These are phyloP conservation scores for Tolypocladium cylindrosporum DNA, from an alignment of 2,329 filamentous ascomycete genomes.

Conservation along the genomic window DNA sequence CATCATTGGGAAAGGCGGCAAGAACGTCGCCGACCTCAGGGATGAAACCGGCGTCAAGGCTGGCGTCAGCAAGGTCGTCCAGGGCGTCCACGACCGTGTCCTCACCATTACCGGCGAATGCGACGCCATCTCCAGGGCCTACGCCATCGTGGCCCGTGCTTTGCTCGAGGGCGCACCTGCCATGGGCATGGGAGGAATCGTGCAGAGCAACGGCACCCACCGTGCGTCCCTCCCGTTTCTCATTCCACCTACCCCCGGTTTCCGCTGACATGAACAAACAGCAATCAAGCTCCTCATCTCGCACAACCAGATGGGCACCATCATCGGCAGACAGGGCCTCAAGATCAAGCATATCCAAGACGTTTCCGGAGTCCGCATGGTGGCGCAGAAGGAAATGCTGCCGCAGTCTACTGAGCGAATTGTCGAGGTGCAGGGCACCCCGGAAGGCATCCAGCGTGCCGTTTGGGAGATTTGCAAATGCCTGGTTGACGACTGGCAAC, in stretches of 20 bases:
- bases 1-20: slow-evolving; percentile 97
- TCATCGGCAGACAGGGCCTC: slow-evolving; percentile 89
- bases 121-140: slow-evolving; percentile 82
- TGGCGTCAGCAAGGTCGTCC: slow-evolving; percentile 96
- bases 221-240: slow-evolving; percentile 43
- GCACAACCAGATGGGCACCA: slow-evolving; percentile 99
- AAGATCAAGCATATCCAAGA: slow-evolving; percentile 99
- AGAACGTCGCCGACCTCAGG: slow-evolving; percentile 94
- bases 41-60: slow-evolving; percentile 98
- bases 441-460: slow-evolving; percentile 90
- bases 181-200: slow-evolving; percentile 90
- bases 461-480: slow-evolving; percentile 99
- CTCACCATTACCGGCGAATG: slow-evolving; percentile 88
- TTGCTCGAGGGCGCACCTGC: slow-evolving; percentile 87
- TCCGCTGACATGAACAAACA: slow-evolving; percentile 26
- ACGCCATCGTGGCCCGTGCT: slow-evolving; percentile 84
- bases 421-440: slow-evolving; percentile 90
- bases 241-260: neutral
- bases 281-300: slow-evolving; percentile 97
- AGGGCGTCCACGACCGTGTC: slow-evolving; percentile 93
- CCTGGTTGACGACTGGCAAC: slow-evolving; percentile 94
- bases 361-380: slow-evolving; percentile 93
- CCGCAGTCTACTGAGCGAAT: slow-evolving; percentile 97
- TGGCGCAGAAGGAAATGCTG: slow-evolving; percentile 98
- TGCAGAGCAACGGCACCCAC: slow-evolving; percentile 83